phyloP scores from a whole-genome alignment of 495 filamentous ascomycete genomes.

The Thermothielavioides terrestris region DNA sequence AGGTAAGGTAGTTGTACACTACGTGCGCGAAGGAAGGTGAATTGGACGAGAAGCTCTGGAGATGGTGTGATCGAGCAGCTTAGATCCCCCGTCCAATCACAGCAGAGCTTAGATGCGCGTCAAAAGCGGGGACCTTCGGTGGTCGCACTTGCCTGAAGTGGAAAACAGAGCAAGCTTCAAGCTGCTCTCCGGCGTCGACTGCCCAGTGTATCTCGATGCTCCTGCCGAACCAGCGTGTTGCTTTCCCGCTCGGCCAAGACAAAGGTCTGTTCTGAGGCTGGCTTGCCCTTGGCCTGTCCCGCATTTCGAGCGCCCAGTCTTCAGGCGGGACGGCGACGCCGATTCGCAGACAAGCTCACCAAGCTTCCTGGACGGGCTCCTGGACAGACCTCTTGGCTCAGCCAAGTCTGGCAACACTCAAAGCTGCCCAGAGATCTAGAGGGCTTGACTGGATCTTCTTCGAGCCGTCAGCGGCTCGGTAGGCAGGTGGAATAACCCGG shows the following conservation, averaged over 20 bases:
- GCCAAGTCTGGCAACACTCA: constrained; percentile 7
- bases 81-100: neutral
- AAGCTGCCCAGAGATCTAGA: constrained; percentile 16
- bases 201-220: too few relatives aligned
- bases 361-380: constrained; percentile 13
- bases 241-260: too few relatives aligned
- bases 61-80: constrained; percentile 4
- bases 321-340: too few relatives aligned
- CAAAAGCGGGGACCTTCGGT: neutral
- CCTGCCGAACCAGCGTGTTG: too few relatives aligned
- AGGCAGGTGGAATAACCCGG: neutral
- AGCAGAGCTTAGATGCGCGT: neutral
- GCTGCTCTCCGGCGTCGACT: too few relatives aligned
- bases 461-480: constrained; percentile 8
- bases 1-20: neutral
- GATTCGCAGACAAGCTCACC: constrained; percentile 17
- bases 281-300: too few relatives aligned
- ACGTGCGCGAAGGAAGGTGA: neutral
- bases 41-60: neutral
- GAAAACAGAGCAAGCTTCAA: neutral
- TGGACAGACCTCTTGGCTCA: too few relatives aligned
- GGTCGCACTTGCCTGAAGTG: neutral
- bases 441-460: constrained; percentile 8
- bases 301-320: too few relatives aligned
- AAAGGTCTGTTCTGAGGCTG: too few relatives aligned